Evolutionary conservation across 2,329 filamentous ascomycete species (phyloP), one percentile per base, ranked within the genome.

Genomic region (Venturia effusa): DNA sequence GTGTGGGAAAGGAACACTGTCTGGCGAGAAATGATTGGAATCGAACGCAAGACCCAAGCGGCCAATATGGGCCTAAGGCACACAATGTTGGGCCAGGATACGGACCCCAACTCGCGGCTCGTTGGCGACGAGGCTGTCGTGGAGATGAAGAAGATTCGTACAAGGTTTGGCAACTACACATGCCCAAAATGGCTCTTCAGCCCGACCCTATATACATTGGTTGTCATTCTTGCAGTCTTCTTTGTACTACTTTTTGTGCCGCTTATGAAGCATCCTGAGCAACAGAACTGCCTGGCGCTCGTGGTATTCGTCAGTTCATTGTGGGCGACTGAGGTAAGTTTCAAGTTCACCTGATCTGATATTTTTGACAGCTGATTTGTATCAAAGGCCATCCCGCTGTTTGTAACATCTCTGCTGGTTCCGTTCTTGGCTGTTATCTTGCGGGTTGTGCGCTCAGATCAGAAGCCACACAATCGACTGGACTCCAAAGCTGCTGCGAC

Each of bases 1-100:
- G 93, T 97, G 0, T 99, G 94, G 95, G 95, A 99, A 75, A 85
- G 94, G 64, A 99, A 99, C 73, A 99, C 94, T 0, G 94, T 99
- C 22, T 99, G 94, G 94, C 83, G 95, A 77, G 94, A 99, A 70
- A 94, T 99, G 85, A 99, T 99, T 73, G 94, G 93, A 62, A 93
- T 99, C 69, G 95, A 99, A 78, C 84, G 94, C 27, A 92, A 96
- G 72, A 91, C 91, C 0, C 93, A 97, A 76, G 95, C 94, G 10
- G 93, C 93, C 10, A 94, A 93, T 69, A 83, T 99, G 68, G 94
- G 94, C 51, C 79, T 89, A 61, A 78, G 84, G 27, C 86, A 89
- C 67, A 90, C 90, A 0, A 81, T 97, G 63, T 83, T 97, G 1
- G 92, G 92, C 4, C 83, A 84, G 32, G 88, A 88, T 40, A 83